Base-by-base conservation (phyloP, 2,329 filamentous ascomycete genomes). In the Scortechinia acanthostroma region DNA sequence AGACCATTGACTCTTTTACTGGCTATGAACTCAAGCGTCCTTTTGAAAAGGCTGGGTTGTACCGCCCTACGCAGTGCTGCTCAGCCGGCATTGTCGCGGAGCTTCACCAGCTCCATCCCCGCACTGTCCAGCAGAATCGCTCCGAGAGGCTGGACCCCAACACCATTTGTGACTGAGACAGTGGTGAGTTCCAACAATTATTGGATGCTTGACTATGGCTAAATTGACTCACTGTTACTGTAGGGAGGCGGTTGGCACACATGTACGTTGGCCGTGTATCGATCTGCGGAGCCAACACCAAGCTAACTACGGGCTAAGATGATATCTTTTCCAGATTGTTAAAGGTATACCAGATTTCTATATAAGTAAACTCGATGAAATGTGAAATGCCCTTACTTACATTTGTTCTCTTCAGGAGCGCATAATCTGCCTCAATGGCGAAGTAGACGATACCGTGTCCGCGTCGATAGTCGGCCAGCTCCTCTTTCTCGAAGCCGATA, bases 401-500 rank as follows among this genome's bases (percentile, higher is more conserved):
- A 30, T 10, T n/a, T 30, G n/a, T n/a, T n/a, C n/a, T n/a, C n/a
- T 47, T 22, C 23, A 88, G 81, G 91, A 97, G 73, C 88, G 91
- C 51, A 97, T 97, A 57, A 77, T 98, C 58, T 95, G 88, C 60
- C 77, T 97, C 25, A 96, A 95, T 58, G 91, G 91, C 57, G 76
- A 87, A 58, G 90, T 97, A 47, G 87, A 97, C 68, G 88, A 95
- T 59, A 84, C 79, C 35, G 81, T 93, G 53, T 95, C 90, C 28
- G 91, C 93, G n/a, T 88, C 86, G 35, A 89, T 97, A 51, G 91
- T 97, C 21, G 89, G 93, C 1, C 94, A 98, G 62, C 81, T 98
- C 19, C 85, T 98, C 51, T 98, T 91, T 77, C 89, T 98, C 63
- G 94, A 98, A 73, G 93, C 91, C 56, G 93, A 98, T 59, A 89